Conservation (phyloP, 305 asterid genomes). For the Euphrasia arctica region DNA sequence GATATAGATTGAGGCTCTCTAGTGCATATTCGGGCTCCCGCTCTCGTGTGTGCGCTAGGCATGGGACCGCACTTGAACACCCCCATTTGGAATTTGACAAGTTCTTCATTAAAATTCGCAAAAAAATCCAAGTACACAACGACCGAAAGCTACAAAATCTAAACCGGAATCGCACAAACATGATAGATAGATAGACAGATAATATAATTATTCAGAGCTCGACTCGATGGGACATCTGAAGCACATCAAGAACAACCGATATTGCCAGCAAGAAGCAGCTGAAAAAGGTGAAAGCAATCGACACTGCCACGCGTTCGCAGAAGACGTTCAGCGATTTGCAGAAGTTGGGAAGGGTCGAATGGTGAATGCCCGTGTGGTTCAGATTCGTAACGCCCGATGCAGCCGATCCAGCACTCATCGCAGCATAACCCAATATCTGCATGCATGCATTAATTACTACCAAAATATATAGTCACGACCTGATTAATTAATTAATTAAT, state of each 20-base stretch:
- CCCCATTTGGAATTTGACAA: too few relatives aligned
- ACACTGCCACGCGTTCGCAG: constrained; percentile 70
- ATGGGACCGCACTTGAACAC: too few relatives aligned
- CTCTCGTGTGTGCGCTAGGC: too few relatives aligned
- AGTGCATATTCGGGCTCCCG: too few relatives aligned
- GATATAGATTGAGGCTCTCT: too few relatives aligned
- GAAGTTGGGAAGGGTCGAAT: constrained; percentile 75
- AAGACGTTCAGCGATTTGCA: constrained; percentile 68
- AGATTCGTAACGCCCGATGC: constrained; percentile 80
- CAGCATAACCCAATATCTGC: constrained; percentile 67
- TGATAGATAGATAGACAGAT: constrained; percentile 16
- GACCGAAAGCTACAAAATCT: too few relatives aligned
- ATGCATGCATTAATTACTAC: not conserved
- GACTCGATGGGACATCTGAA: constrained; percentile 38
- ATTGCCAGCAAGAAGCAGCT: constrained; percentile 60
- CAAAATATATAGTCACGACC: not conserved
- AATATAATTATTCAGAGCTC: not conserved
- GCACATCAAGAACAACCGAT: constrained; percentile 65
- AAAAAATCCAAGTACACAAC: too few relatives aligned
- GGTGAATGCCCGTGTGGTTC: constrained; percentile 76
- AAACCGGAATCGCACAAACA: too few relatives aligned
- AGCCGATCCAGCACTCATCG: constrained; percentile 94
- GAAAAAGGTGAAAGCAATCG: constrained; percentile 64
- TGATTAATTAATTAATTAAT: not conserved
- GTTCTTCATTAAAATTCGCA: too few relatives aligned